Conservation (phyloP, 768 basidiomycete species). For the Coprinellus aureogranulatus region DNA sequence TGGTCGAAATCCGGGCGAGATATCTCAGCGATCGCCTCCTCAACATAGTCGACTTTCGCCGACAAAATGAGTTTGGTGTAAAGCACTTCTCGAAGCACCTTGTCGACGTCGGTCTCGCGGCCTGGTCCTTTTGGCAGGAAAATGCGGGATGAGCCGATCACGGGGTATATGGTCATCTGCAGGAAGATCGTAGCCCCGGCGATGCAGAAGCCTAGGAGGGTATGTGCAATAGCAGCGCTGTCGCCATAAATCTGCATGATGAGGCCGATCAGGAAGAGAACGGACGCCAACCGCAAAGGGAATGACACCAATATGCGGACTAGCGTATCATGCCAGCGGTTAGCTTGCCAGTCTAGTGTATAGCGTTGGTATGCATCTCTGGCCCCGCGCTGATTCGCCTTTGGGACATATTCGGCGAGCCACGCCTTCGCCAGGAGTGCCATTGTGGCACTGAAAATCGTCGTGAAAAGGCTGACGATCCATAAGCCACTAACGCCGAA, state of each 20-base stretch:
- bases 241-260: neutral
- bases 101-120: neutral
- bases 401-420: slow-evolving; percentile 16
- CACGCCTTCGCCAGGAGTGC: slow-evolving; percentile 22
- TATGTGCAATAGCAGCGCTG: neutral
- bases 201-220: neutral
- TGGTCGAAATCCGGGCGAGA: neutral
- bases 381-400: slow-evolving; percentile 11
- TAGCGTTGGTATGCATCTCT: slow-evolving; percentile 5
- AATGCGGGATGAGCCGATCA: neutral
- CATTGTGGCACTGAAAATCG: slow-evolving; percentile 23
- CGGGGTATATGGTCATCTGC: neutral
- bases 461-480: slow-evolving; percentile 25
- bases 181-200: neutral
- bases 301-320: neutral
- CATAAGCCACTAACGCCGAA: slow-evolving; percentile 13
- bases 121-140: neutral
- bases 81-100: neutral
- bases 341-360: neutral
- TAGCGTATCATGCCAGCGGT: neutral
- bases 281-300: neutral
- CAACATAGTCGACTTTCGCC: neutral
- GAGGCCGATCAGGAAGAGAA: neutral
- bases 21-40: neutral
- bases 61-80: slow-evolving; percentile 1